Conservation (phyloP, 306 rosid species). For the Trifolium subterraneum region DNA sequence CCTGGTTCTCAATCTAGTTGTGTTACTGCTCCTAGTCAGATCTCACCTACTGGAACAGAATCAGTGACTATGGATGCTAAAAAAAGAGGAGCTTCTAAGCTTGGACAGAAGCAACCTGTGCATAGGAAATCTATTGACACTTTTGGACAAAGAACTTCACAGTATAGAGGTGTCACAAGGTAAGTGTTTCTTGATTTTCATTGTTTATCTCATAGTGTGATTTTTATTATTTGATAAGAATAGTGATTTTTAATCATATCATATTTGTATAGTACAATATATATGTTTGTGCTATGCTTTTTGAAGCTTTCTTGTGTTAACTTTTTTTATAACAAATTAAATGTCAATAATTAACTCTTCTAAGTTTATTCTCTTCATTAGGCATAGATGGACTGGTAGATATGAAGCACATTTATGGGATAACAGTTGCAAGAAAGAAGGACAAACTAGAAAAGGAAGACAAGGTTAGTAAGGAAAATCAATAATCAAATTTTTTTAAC, state of each 20-base stretch:
- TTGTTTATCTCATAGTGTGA: neutral
- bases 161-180: constrained; percentile 95
- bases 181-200: neutral
- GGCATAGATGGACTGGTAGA: constrained; percentile 99
- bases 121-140: constrained; percentile 95
- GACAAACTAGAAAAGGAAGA: constrained; percentile 98
- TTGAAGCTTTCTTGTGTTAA: neutral
- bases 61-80: constrained; percentile 61
- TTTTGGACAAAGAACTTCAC: constrained; percentile 96
- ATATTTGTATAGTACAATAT: neutral
- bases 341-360: too few relatives aligned
- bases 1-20: constrained; percentile 99
- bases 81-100: constrained; percentile 71
- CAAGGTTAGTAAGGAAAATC: constrained; percentile 67
- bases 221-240: neutral
- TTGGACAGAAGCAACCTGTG: constrained; percentile 79
- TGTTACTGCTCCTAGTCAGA: constrained; percentile 70
- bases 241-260: neutral
- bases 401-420: constrained; percentile 99
- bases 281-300: neutral
- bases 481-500: neutral
- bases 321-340: too few relatives aligned
- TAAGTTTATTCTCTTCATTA: constrained; percentile 16
- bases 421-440: constrained; percentile 97
- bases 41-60: constrained; percentile 65